Conservation (phyloP, 192 early-diverging fungal genomes). For the Ramicandelaber brevisporus region DNA sequence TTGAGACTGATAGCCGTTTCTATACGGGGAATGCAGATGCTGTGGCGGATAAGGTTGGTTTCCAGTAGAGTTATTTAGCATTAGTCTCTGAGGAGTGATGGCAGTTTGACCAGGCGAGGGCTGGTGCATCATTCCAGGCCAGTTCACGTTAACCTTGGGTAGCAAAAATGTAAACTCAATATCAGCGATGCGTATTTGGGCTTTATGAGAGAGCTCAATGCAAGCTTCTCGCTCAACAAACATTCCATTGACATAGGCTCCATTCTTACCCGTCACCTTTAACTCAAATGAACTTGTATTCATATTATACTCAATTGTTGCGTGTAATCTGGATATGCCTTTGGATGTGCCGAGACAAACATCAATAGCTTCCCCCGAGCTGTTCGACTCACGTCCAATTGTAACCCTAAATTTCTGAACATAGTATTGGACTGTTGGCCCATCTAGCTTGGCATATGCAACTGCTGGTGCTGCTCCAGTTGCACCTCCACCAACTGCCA, state of each 20-base stretch:
- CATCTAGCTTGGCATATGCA: slow-evolving; percentile 78
- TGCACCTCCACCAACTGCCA: too few relatives aligned
- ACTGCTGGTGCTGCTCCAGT: too few relatives aligned
- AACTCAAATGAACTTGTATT: slow-evolving; percentile 55
- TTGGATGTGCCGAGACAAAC: slow-evolving; percentile 65
- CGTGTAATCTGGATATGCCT: slow-evolving; percentile 65
- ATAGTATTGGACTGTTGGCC: slow-evolving; percentile 60
- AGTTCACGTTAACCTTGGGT: slow-evolving; percentile 17
- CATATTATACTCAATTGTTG: slow-evolving; percentile 68
- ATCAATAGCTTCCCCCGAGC: slow-evolving; percentile 48
- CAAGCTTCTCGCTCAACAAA: slow-evolving; percentile 40
- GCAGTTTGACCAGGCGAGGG: neutral
- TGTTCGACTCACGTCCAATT: slow-evolving; percentile 39
- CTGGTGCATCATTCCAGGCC: slow-evolving; percentile 2
- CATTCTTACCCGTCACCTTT: slow-evolving; percentile 71
- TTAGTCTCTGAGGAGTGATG: neutral
- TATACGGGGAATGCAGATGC: slow-evolving; percentile 3
- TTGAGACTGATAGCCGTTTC: slow-evolving; percentile 3
- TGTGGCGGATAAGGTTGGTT: slow-evolving; percentile 11
- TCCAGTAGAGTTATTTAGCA: neutral
- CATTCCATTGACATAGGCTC: slow-evolving; percentile 59
- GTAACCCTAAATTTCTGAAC: slow-evolving; percentile 53
- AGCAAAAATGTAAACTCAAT: slow-evolving; percentile 56
- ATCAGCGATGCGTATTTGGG: slow-evolving; percentile 63
- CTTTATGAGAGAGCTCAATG: slow-evolving; percentile 23